Base-by-base conservation (phyloP, 2,329 filamentous ascomycete species). In the Colletotrichum limetticola region DNA sequence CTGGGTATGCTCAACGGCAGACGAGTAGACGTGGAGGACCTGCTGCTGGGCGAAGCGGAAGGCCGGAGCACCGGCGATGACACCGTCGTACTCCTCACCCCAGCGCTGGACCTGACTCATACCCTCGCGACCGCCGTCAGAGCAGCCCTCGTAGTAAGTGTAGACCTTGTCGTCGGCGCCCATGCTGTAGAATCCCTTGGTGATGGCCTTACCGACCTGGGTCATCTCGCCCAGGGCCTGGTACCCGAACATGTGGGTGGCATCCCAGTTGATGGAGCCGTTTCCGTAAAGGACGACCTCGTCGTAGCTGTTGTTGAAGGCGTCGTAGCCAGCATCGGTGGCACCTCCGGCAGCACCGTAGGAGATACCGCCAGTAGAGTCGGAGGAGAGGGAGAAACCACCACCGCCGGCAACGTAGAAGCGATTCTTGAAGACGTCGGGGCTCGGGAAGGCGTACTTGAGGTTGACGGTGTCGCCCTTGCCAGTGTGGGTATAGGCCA, bases 81-180 rank as follows among this genome's bases (percentile, higher is more conserved):
- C 84, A 28, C 86, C 86, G 65, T 88, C 86, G 70, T 83, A 87
- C 60, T 82, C 78, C 6, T 82, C 79, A 6, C 76, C 80, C 68
- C 76, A 85, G 14, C 81, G 80, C 75, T 86, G 83, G 8, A 83
- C 80, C 72, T 84, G 82, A 46, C 81, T 84, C 83, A 84, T 84
- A n/a, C 86, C 87, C 78, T 89, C 85, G 55, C 87, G 83, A 1
- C 86, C 84, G 14, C 85, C 85, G 42, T 85, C 82, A 14, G 85
- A 86, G 76, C 85, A 88, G 19, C 85, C 85, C 74, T 83, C 79
- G 79, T 87, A 90, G 79, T 90, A 89, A 22, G 88, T 86, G 77
- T 84, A 86, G 62, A 89, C 55, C 72, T 79, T 80, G 32, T 76
- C 65, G 0, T 80, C 78, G 2, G 82, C 77, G 0, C 26, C 5